These are phyloP conservation scores for Lomentospora prolificans DNA, from an alignment of 2,329 filamentous ascomycete species.

Conservation along the genomic window DNA sequence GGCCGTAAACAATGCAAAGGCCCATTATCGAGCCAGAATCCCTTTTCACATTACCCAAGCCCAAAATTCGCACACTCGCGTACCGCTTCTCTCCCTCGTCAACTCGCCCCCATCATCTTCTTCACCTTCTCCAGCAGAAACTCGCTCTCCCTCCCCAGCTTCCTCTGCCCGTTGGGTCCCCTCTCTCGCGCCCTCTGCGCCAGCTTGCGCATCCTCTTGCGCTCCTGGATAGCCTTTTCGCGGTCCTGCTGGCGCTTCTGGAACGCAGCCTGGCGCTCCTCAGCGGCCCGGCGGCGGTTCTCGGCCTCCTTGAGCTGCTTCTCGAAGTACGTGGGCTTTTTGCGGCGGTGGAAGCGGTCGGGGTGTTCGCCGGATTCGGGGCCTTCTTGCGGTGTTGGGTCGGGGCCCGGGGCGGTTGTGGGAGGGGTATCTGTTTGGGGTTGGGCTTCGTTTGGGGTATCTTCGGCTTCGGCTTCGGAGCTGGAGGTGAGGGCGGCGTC, in stretches of 20 bases:
- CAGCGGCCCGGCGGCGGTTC: constrained; percentile 26
- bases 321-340: constrained; percentile 36
- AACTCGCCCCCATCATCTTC: constrained; percentile 45
- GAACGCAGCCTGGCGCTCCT: constrained; percentile 31
- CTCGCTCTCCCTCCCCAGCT: constrained; percentile 71
- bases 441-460: background rate
- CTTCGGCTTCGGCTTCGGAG: constrained; percentile 1
- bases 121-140: constrained; percentile 70
- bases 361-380: constrained; percentile 1
- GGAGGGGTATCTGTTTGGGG: background rate
- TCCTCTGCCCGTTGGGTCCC: constrained; percentile 58
- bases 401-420: background rate
- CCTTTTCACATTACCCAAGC: background rate
- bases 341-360: background rate
- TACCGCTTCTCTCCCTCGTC: background rate
- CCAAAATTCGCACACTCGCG: background rate
- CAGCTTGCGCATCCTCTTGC: constrained; percentile 53
- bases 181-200: constrained; percentile 67
- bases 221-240: constrained; percentile 54
- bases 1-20: background rate
- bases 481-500: background rate
- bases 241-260: constrained; percentile 49
- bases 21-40: background rate
- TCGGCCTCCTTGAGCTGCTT: constrained; percentile 43
- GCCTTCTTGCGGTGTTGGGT: background rate